Conservation (phyloP, 1,284 basidiomycete species). For the Ustilago vetiveriae region DNA sequence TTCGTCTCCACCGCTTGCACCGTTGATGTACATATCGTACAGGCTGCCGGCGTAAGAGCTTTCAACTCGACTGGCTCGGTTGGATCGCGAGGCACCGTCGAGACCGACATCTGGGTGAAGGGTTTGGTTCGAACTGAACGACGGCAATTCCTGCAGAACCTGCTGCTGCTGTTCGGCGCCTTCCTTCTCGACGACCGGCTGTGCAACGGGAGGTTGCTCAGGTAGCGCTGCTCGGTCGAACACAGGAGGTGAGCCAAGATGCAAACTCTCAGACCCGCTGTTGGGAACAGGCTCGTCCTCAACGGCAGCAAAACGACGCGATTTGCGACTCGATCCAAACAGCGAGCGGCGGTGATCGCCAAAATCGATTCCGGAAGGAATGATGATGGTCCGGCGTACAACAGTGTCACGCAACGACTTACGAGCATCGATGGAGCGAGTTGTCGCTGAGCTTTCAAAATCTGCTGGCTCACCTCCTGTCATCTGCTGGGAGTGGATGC, state of each 20-base stretch:
- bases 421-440: constrained; percentile 8
- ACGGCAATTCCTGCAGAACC: constrained; percentile 5
- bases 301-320: constrained; percentile 25
- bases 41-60: constrained; percentile 56
- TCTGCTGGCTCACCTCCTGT: too few species aligned
- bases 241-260: background rate
- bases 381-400: constrained; percentile 59
- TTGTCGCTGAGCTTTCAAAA: too few species aligned
- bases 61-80: constrained; percentile 19
- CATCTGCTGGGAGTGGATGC: too few species aligned
- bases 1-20: constrained; percentile 3
- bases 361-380: constrained; percentile 38
- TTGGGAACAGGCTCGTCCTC: constrained; percentile 33
- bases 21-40: constrained; percentile 54
- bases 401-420: constrained; percentile 58
- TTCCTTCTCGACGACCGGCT: background rate
- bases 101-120: constrained; percentile 14
- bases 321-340: constrained; percentile 41
- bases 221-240: constrained; percentile 1
- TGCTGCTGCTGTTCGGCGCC: background rate
- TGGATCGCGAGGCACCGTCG: background rate
- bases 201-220: background rate
- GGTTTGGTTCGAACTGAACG: constrained; percentile 14
- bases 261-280: background rate
- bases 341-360: constrained; percentile 43